A percentile compares a stretch with the other conserved stretches of the same genome.
Evolutionary conservation across 2,329 filamentous ascomycete species (phyloP).

Genomic region (Rhexocercosporidium sp.): DNA sequence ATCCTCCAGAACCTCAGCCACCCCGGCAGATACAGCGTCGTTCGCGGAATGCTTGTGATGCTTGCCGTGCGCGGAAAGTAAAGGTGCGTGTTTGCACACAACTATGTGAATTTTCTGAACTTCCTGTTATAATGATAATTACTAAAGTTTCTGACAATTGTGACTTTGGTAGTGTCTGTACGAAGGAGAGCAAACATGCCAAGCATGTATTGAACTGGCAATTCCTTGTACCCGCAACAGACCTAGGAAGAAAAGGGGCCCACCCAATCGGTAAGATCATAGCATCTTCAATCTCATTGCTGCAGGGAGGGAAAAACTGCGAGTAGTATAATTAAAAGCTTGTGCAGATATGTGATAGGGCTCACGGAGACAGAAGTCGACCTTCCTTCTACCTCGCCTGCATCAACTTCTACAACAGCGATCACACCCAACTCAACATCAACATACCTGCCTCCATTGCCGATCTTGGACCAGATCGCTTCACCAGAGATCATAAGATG

Average conservation of each 20-base stretch:
- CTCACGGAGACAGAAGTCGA: not conserved
- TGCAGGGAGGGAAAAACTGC: too few relatives aligned
- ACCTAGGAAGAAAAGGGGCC: constrained; percentile 39
- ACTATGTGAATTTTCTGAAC: too few relatives aligned
- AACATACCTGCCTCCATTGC: not conserved
- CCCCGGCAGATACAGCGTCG: constrained; percentile 1
- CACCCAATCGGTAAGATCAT: constrained; percentile 34
- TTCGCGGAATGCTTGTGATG: constrained; percentile 39
- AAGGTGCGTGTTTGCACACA: constrained; percentile 25
- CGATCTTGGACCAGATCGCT: constrained; percentile 17
- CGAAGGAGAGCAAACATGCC: constrained; percentile 12
- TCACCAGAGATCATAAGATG: constrained; percentile 21
- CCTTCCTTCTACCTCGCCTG: not conserved
- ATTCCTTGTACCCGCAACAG: constrained; percentile 39
- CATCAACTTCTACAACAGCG: not conserved
- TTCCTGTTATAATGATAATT: too few relatives aligned
- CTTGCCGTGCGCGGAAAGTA: constrained; percentile 40
- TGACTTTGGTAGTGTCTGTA: constrained; percentile 5
- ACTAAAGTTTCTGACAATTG: not conserved
- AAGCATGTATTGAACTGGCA: constrained; percentile 35
- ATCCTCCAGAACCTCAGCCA: not conserved
- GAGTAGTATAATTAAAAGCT: not conserved
- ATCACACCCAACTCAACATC: not conserved
- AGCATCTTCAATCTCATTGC: too few relatives aligned
- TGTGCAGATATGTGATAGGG: not conserved